These are phyloP conservation scores for Elongisporangium anandrum DNA, from an alignment of 352 stramenopile genomes.

Conservation along the genomic window DNA sequence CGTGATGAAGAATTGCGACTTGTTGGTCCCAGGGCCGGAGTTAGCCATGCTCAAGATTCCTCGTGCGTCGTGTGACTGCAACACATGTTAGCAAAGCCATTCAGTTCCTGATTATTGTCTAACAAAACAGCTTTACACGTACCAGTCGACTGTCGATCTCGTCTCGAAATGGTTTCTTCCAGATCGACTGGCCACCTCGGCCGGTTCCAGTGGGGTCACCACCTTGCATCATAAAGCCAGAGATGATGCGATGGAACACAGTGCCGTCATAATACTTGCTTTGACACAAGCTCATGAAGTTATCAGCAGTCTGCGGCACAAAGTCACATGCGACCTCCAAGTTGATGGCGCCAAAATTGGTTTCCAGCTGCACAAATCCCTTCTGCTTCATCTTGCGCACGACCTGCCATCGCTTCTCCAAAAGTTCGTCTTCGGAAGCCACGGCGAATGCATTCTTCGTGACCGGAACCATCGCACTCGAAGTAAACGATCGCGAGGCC, in stretches of 20 bases:
- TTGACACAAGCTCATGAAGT: constrained; percentile 95
- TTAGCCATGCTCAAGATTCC: constrained; percentile 98
- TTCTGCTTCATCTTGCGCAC: constrained; percentile 94
- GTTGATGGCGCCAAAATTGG: constrained; percentile 93
- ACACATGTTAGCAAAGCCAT: neutral
- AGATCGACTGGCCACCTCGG: constrained; percentile 92
- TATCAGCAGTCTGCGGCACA: constrained; percentile 93
- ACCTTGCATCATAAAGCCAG: constrained; percentile 95
- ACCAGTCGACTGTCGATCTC: constrained; percentile 96
- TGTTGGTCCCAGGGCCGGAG: constrained; percentile 93
- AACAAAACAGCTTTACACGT: constrained; percentile 9
- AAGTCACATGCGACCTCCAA: constrained; percentile 97
- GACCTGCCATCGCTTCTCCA: constrained; percentile 81
- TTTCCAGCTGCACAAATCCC: constrained; percentile 95
- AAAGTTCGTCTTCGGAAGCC: constrained; percentile 52
- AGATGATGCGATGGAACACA: constrained; percentile 96
- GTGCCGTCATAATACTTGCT: constrained; percentile 93
- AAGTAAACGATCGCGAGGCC: constrained; percentile 94
- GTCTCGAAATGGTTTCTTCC: constrained; percentile 92
- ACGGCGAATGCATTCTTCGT: constrained; percentile 49
- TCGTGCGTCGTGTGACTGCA: constrained; percentile 74
- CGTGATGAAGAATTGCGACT: constrained; percentile 99
- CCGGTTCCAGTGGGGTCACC: constrained; percentile 94
- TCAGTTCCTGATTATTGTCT: neutral
- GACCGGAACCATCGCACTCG: constrained; percentile 81